Evolutionary conservation across 805 yeast species (phyloP), one percentile per base, ranked within the genome.

Genomic region (Pichia thaimueangensis): DNA sequence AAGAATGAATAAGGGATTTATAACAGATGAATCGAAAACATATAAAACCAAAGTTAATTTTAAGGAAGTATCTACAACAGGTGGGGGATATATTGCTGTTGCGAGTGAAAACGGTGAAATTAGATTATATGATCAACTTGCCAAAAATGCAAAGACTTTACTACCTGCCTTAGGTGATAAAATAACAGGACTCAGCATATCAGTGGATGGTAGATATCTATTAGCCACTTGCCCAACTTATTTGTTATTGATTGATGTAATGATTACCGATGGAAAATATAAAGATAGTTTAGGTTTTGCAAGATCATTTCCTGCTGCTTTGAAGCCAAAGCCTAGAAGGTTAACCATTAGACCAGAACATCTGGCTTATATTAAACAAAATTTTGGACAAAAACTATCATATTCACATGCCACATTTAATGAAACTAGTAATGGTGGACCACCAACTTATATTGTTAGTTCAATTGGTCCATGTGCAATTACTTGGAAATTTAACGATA

Each of bases 161-260:
- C 64, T 88, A 25, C 96, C 96, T 2, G 87, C 93, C 0, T 65
- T 87, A 30, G 96, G 96, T 21, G 94, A 87, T 52, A 67, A 77
- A 2, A 75, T 84, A 39, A 63, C 71, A 30, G 83, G 84, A 19
- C 52, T 85, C 16, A 89, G 84, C 45, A 78, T 76, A 1, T 78
- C 94, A 6, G 75, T 82, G 17, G 89, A 84, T 58, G 96, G 96
- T 46, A 70, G 76, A 51, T 88, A 87, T 82, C 55, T 87, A 32
- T 65, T 88, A 45, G 93, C 88, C 2, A 88, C 96, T 0, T 85
- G 91, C 65, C 69, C 72, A 53, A 74, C 77, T 1, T 85, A 84
- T 55, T 63, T 88, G 47, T 65, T 88, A 41, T 69, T 88, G 35
- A 69, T 86, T 47, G 93, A 87, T 60, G 67, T 80, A 12, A 65